Evolutionary conservation across 2,329 filamentous ascomycete genomes (phyloP).

Genomic region (Colletotrichum horii): DNA sequence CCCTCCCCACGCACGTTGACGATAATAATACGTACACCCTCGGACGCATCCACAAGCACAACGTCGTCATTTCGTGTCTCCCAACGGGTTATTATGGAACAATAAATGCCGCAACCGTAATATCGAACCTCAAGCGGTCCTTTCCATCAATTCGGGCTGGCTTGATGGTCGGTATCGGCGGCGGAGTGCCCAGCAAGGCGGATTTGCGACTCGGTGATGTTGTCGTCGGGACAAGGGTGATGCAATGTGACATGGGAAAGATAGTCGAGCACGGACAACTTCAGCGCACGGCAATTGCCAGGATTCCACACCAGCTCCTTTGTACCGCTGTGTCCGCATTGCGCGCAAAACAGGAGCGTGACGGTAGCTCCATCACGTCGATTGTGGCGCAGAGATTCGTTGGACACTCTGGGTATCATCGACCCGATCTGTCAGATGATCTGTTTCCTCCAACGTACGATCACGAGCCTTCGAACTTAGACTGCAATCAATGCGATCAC

Average conservation of each 20-base stretch:
- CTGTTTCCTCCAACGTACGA: background rate
- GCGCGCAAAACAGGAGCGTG: background rate
- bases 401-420: background rate
- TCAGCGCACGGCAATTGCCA: conserved; percentile 4
- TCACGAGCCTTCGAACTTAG: background rate
- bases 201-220: conserved; percentile 25
- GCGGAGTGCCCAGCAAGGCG: conserved; percentile 24
- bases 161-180: conserved; percentile 33
- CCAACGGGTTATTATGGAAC: background rate
- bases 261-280: background rate
- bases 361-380: background rate
- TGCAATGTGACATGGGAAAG: conserved; percentile 27
- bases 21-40: conserved; percentile 3
- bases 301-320: background rate
- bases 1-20: background rate
- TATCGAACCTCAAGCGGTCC: conserved; percentile 15
- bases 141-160: conserved; percentile 10
- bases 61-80: conserved; percentile 2
- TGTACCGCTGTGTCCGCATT: conserved; percentile 11
- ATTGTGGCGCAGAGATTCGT: background rate
- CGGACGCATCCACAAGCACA: background rate
- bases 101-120: background rate
- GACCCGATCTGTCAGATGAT: background rate
- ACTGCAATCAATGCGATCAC: background rate
- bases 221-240: conserved; percentile 21